These are phyloP conservation scores for Catharanthus roseus DNA, from an alignment of 257 asterid genomes.

Conservation along the genomic window DNA sequence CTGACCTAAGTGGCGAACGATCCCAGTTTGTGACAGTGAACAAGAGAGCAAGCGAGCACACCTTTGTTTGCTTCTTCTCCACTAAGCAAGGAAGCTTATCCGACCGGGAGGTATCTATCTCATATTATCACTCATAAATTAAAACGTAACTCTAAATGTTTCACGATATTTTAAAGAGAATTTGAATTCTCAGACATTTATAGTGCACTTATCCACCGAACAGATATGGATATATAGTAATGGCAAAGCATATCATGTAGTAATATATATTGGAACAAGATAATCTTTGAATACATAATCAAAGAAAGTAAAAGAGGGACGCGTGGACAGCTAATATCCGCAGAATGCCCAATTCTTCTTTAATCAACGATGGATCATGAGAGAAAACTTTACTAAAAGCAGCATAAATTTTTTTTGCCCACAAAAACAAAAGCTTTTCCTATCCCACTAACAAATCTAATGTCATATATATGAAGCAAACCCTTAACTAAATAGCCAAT, in stretches of 20 bases:
- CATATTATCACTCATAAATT: too few relatives aligned
- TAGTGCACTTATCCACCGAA: too few relatives aligned
- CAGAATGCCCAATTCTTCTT: constrained; percentile 9
- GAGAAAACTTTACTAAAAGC: constrained; percentile 33
- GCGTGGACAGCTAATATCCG: constrained; percentile 35
- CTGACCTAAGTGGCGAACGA: too few relatives aligned
- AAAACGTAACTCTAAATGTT: too few relatives aligned
- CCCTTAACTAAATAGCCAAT: constrained; percentile 14
- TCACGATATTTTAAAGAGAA: too few relatives aligned
- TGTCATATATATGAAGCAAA: constrained; percentile 20
- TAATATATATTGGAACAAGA: not conserved
- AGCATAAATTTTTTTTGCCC: constrained; percentile 8
- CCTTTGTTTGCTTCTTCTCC: too few relatives aligned
- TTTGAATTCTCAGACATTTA: too few relatives aligned
- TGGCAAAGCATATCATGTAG: not conserved
- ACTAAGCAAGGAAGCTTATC: too few relatives aligned
- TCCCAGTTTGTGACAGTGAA: too few relatives aligned
- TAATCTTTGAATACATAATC: constrained; percentile 12
- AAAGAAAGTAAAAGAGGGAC: constrained; percentile 20
- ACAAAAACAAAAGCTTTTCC: constrained; percentile 24
- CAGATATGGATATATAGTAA: not conserved
- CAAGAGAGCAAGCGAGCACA: too few relatives aligned
- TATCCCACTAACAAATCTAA: constrained; percentile 33
- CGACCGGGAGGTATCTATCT: too few relatives aligned
- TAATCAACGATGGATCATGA: not conserved